phyloP scores from a whole-genome alignment of 2,329 filamentous ascomycete genomes.

The Neoascochyta sp. region DNA sequence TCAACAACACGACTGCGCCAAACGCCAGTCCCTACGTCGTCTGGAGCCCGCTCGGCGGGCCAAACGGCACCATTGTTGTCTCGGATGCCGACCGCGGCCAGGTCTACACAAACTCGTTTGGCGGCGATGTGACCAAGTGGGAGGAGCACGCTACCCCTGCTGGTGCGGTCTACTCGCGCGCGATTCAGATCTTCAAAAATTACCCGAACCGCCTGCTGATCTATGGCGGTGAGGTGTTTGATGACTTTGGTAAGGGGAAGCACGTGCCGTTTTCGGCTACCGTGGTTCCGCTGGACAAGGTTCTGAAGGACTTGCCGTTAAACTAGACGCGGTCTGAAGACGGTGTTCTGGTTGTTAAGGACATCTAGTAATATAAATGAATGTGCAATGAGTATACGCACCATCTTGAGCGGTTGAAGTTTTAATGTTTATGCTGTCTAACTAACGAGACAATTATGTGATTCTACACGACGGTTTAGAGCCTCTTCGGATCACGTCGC shows the following conservation, averaged over 20 bases:
- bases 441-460: no score
- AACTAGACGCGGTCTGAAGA: no score
- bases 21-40: slow-evolving; percentile 19
- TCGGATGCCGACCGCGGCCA: slow-evolving; percentile 14
- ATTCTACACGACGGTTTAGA: no score
- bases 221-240: slow-evolving; percentile 18
- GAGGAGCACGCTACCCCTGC: slow-evolving; percentile 18
- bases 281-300: no score
- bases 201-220: slow-evolving; percentile 13
- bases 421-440: no score
- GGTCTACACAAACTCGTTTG: slow-evolving; percentile 16
- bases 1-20: slow-evolving; percentile 15
- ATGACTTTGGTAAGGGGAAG: slow-evolving; percentile 8
- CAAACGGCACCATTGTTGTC: slow-evolving; percentile 20
- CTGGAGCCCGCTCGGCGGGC: slow-evolving; percentile 20
- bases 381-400: no score
- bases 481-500: no score
- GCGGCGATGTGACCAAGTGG: slow-evolving; percentile 16
- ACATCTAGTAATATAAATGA: no score
- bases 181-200: slow-evolving; percentile 16
- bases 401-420: no score
- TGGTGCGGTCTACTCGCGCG: slow-evolving; percentile 15
- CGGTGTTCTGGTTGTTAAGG: no score
- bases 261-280: slow-evolving; percentile 12
- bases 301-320: no score